These are phyloP conservation scores for Russula vinacea DNA, from an alignment of 768 basidiomycete species.

Conservation along the genomic window DNA sequence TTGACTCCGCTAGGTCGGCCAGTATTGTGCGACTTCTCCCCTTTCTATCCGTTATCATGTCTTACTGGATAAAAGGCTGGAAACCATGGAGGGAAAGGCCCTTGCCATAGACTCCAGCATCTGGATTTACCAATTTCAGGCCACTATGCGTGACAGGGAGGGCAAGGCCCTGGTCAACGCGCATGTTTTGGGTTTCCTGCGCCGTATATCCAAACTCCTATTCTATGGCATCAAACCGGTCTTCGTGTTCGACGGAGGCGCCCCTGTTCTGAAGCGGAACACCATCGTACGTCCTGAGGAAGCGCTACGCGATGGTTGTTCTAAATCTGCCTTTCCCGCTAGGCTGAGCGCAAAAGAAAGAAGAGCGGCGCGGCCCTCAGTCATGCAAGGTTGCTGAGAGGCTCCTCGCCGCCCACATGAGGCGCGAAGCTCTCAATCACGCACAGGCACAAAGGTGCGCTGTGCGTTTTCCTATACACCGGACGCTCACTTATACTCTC, in stretches of 20 bases:
- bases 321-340: constrained; percentile 12
- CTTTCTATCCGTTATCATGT: neutral
- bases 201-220: constrained; percentile 89
- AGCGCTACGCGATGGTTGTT: constrained; percentile 5
- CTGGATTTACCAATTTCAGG: constrained; percentile 99
- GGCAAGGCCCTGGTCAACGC: constrained; percentile 88
- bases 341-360: constrained; percentile 87
- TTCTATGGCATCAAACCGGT: constrained; percentile 99
- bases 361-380: constrained; percentile 86
- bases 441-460: constrained; percentile 46
- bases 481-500: neutral
- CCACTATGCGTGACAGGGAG: constrained; percentile 97
- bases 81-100: constrained; percentile 90
- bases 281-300: constrained; percentile 65
- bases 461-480: no score
- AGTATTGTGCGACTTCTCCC: constrained; percentile 56
- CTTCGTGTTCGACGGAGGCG: constrained; percentile 98
- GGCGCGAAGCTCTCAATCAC: constrained; percentile 79
- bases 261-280: constrained; percentile 80
- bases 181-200: constrained; percentile 85
- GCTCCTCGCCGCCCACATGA: constrained; percentile 89
- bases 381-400: constrained; percentile 86
- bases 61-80: constrained; percentile 48
- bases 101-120: constrained; percentile 99
- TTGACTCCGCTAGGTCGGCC: constrained; percentile 92